phyloP scores from a whole-genome alignment of 345 rosid species.

The Pelargonium nanum region DNA sequence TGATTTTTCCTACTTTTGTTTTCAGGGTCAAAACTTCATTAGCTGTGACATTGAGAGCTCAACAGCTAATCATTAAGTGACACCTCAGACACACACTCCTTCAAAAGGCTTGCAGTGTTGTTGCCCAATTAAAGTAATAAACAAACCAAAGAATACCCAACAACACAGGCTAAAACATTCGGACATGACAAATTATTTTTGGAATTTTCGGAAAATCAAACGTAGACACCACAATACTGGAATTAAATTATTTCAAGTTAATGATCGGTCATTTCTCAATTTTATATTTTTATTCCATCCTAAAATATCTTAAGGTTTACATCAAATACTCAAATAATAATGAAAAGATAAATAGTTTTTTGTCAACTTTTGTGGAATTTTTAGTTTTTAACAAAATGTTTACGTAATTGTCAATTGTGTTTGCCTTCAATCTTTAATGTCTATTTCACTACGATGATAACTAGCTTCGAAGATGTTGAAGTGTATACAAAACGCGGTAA shows the following conservation, averaged over 20 bases:
- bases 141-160: neutral
- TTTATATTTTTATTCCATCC: no score
- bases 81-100: neutral
- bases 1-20: neutral
- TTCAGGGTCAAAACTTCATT: neutral
- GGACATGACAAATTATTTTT: neutral
- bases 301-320: no score
- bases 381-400: no score
- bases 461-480: neutral
- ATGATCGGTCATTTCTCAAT: no score
- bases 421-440: no score
- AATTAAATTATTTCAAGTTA: no score
- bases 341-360: no score
- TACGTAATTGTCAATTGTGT: no score
- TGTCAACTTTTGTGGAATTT: no score
- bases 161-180: neutral
- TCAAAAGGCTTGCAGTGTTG: neutral
- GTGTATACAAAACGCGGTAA: no score
- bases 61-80: neutral
- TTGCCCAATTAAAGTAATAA: neutral
- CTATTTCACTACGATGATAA: neutral
- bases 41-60: neutral
- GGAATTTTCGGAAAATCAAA: neutral
- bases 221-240: neutral
- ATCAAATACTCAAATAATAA: no score